These are phyloP conservation scores for Besnoitia besnoiti DNA, from an alignment of 169 alveolate genomes.

Conservation along the genomic window DNA sequence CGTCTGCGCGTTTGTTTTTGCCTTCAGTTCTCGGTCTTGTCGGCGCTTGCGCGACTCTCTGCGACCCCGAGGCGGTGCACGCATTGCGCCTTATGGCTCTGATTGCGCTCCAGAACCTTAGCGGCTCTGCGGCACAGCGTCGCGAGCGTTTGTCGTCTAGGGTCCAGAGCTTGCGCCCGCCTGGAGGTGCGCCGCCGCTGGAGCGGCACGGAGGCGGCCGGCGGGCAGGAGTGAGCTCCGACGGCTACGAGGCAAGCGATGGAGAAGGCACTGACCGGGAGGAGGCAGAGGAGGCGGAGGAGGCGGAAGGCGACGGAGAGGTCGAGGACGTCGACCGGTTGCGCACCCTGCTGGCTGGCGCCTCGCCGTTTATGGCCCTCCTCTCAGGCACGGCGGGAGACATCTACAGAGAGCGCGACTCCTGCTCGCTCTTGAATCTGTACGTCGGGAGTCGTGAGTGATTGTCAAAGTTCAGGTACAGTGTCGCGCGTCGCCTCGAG, in stretches of 20 bases:
- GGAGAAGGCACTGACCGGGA: neutral
- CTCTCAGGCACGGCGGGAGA: neutral
- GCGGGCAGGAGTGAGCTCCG: too few relatives aligned
- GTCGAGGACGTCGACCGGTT: neutral
- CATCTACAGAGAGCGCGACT: neutral
- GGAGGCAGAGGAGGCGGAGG: neutral
- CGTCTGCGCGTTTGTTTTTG: neutral
- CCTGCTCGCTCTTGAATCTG: neutral
- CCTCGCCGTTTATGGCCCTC: neutral
- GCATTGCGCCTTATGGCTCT: neutral
- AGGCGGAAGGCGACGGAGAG: neutral
- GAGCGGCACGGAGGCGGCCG: too few relatives aligned
- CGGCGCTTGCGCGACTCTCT: neutral
- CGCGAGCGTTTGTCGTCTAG: too few relatives aligned
- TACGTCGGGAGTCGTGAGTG: too few relatives aligned
- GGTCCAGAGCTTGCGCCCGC: too few relatives aligned
- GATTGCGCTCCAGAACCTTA: neutral
- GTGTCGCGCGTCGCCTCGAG: too few relatives aligned
- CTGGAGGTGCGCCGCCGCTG: neutral
- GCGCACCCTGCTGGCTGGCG: neutral
- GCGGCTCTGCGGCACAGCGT: too few relatives aligned
- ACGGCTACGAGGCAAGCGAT: too few relatives aligned
- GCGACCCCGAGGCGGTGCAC: neutral
- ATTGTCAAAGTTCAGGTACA: too few relatives aligned
- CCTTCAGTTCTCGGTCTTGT: neutral